phyloP scores from a whole-genome alignment of 805 yeast species.

The Brettanomyces bruxellensis region DNA sequence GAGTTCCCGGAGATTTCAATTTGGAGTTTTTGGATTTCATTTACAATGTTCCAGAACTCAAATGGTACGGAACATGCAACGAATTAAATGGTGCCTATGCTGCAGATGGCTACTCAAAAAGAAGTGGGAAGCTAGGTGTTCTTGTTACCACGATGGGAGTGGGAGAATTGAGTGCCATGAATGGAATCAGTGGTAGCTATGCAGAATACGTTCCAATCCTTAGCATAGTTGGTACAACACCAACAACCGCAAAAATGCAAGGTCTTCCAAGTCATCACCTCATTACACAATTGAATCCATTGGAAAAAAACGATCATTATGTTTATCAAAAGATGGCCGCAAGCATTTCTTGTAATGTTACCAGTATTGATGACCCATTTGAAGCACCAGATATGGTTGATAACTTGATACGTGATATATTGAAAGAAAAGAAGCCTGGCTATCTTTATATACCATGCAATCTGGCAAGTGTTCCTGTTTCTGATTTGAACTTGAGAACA shows the following conservation, averaged over 20 bases:
- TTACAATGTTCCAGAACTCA: constrained; percentile 37
- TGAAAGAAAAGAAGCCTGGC: constrained; percentile 65
- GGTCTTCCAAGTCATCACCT: constrained; percentile 47
- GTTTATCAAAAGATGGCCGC: constrained; percentile 57
- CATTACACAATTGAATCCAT: constrained; percentile 39
- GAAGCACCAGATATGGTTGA: constrained; percentile 59
- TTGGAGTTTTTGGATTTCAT: constrained; percentile 59
- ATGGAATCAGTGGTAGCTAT: constrained; percentile 75
- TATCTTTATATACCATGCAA: constrained; percentile 73
- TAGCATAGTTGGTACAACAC: constrained; percentile 79
- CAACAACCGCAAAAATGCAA: constrained; percentile 19
- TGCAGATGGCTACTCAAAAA: constrained; percentile 81
- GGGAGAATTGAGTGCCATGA: constrained; percentile 79
- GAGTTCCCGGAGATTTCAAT: constrained; percentile 77
- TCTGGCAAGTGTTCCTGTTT: constrained; percentile 39
- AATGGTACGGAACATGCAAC: constrained; percentile 81
- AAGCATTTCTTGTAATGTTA: constrained; percentile 47
- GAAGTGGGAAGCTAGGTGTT: constrained; percentile 47
- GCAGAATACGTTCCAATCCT: constrained; percentile 74
- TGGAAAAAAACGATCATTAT: constrained; percentile 49
- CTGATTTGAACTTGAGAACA: constrained; percentile 19
- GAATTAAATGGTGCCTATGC: constrained; percentile 87
- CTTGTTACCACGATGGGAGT: constrained; percentile 75
- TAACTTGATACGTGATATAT: constrained; percentile 46
- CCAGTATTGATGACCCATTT: constrained; percentile 34